phyloP scores from a whole-genome alignment of 2,329 filamentous ascomycete genomes.

The Penicillium palitans region DNA sequence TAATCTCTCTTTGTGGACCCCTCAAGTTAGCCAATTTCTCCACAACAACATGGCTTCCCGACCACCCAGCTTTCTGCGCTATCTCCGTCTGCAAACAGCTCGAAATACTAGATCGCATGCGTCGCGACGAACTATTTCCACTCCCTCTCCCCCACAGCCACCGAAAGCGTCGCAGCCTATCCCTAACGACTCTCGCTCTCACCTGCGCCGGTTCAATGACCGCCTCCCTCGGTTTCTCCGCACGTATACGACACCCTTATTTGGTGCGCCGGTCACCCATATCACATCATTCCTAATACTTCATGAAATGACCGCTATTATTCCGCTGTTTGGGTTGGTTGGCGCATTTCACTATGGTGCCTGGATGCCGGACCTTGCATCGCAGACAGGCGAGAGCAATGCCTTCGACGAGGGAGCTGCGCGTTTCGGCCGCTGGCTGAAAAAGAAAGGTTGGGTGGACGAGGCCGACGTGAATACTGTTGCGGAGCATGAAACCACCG shows the following conservation, averaged over 20 bases:
- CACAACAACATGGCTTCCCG: slow-evolving; percentile 12
- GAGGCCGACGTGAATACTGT: slow-evolving; percentile 50
- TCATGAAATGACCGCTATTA: slow-evolving; percentile 85
- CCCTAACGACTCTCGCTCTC: slow-evolving; percentile 32
- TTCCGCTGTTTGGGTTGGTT: slow-evolving; percentile 74
- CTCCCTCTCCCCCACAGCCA: slow-evolving; percentile 19
- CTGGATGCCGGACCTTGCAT: slow-evolving; percentile 63
- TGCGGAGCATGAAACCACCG: slow-evolving; percentile 29
- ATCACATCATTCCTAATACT: slow-evolving; percentile 82
- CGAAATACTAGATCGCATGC: slow-evolving; percentile 4
- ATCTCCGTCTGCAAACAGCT: slow-evolving; percentile 18
- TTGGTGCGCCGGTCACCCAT: slow-evolving; percentile 76
- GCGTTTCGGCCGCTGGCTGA: slow-evolving; percentile 75
- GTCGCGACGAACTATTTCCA: slow-evolving; percentile 26
- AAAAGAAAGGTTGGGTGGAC: slow-evolving; percentile 75
- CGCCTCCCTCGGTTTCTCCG: slow-evolving; percentile 67
- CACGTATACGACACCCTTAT: slow-evolving; percentile 68
- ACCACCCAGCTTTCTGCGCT: slow-evolving; percentile 13
- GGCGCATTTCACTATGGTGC: slow-evolving; percentile 76
- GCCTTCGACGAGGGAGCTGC: slow-evolving; percentile 62
- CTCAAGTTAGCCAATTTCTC: not conserved
- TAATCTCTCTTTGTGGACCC: too few species aligned
- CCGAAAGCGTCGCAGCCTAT: slow-evolving; percentile 16
- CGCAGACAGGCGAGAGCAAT: slow-evolving; percentile 23
- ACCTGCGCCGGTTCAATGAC: slow-evolving; percentile 39